Base-by-base conservation (phyloP, 202 grass and related monocot genomes). In the Carex sylvatica region DNA sequence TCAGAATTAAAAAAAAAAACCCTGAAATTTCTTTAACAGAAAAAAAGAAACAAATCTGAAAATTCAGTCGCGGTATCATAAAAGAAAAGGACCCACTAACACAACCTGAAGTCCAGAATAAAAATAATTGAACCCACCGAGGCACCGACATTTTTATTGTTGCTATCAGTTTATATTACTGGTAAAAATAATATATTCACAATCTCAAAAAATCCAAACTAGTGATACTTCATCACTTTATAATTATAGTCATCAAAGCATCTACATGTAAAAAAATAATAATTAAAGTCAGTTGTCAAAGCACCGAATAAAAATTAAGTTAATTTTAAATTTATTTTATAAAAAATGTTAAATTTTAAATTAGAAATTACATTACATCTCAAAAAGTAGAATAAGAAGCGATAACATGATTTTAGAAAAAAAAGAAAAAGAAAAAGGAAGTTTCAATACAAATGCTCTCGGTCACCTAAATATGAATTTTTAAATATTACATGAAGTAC, bases 51-150 rank as follows among this genome's bases (percentile, higher is more conserved):
- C 31, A 74, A 74, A 74, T 23, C 71, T 54, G 24, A 74, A 54
- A 74, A 54, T 55, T 75, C 44, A 33, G 72, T 55, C 72, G 72
- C 72, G 24, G 49, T 75, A 75, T 74, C 47, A 26, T 30, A 10
- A 11, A 46, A 40, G 36, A 40, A 40, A 40, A 7, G 72, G 49
- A n/a, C 49, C 49, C 49, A 75, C 72, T 3, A 0, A 20, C 20
- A 53, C 46, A 74, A 30, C 22, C 16, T 44, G 42, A 44, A 12
- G 42, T 49, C 46, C 10, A 68, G 65, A 26, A 54, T 30, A 53
- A 46, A 16, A 6, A 30, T 54, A 54, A 30, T 49, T 75, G 13
- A 55, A 33, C 14, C 49, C 72, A 55, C 72, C 47, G 49, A 54
- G 24, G 31, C 72, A 55, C 72, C 47, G 49, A 54, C 47, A 54